Base-by-base conservation (phyloP, 495 filamentous ascomycete species). In the Neurospora tetrasperma region DNA sequence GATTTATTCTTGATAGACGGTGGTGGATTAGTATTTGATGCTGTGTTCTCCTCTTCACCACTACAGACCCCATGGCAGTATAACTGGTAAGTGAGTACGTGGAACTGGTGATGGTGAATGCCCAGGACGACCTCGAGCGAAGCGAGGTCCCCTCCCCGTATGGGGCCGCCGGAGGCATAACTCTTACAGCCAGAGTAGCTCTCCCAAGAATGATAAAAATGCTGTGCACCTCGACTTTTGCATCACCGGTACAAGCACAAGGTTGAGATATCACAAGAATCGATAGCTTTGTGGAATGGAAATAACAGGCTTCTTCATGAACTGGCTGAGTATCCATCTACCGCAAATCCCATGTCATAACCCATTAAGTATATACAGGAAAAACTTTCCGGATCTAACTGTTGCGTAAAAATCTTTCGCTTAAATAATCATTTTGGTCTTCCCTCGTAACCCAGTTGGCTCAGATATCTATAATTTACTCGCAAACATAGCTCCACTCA, bases 401-500 rank as follows among this genome's bases (percentile, higher is more conserved):
- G 2, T 40, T 40, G 35, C 35, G 5, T 40, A 10, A 40, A 38
- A 38, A 42, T 31, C 27, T 23, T 59, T 59, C 23, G 48, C 48
- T 54, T 27, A 41, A 48, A 31, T 31, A 1, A 71, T 35, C 39
- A 39, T 42, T 62, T 48, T 62, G 31, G 6, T 62, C 23, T 62
- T 62, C 23, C 23, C 20, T 31, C 54, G 27, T 31, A 16, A 42
- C 9, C 23, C 35, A 38, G 35, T 5, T 38, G 35, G 7, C 43
- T 11, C 23, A 38, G 70, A 43, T 5, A 42, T 43, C 10, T 59
- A 59, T 0, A 59, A 62, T 62, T 23, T 23, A 18, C 71, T 82
- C 81, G 74, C 83, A 85, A 23, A 81, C 71, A 74, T 87, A 83
- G 76, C 93, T 94, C 94, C 94, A 97, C 71, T 89, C 85, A 80